A percentile compares a stretch with the other conserved stretches of the same genome.
Evolutionary conservation across 495 filamentous ascomycete species (phyloP).

Genomic region (Lineolata rhizophorae): DNA sequence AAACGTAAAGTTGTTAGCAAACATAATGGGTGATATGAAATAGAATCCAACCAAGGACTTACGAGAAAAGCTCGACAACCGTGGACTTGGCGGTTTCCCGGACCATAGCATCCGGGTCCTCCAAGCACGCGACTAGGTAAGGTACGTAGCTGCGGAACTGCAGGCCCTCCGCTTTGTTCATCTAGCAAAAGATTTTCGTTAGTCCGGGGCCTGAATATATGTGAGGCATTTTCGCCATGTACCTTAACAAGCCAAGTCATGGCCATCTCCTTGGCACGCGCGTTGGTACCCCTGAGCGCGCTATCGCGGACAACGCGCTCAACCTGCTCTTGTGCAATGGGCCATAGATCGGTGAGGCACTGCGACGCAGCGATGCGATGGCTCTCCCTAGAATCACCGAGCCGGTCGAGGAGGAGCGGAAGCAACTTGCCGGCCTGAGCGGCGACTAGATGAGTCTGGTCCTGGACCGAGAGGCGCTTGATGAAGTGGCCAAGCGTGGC

Average conservation of each 20-base stretch:
- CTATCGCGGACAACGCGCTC: conserved; percentile 59
- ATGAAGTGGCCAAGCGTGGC: conserved; percentile 68
- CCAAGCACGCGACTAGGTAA: conserved; percentile 58
- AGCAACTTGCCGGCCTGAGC: conserved; percentile 40
- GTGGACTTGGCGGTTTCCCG: conserved; percentile 62
- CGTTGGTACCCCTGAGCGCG: conserved; percentile 57
- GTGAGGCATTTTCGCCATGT: conserved; percentile 18
- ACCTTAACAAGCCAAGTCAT: conserved; percentile 58
- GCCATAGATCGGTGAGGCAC: conserved; percentile 54
- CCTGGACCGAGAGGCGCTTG: conserved; percentile 63
- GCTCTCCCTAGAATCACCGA: conserved; percentile 77
- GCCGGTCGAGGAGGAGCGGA: conserved; percentile 57
- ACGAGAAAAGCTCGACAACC: conserved; percentile 72
- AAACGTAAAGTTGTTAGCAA: conserved; percentile 3
- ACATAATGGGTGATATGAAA: conserved; percentile 3
- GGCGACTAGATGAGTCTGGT: conserved; percentile 43
- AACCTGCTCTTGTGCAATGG: conserved; percentile 40
- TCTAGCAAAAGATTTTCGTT: conserved; percentile 23
- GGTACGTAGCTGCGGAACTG: conserved; percentile 68
- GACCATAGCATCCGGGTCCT: conserved; percentile 73
- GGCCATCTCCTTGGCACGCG: conserved; percentile 58
- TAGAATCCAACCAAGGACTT: conserved; percentile 12
- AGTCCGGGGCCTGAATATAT: neutral
- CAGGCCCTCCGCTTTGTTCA: conserved; percentile 53
- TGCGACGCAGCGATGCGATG: conserved; percentile 46